These are phyloP conservation scores for Ballota nigra DNA, from an alignment of 257 asterid genomes.

Conservation along the genomic window DNA sequence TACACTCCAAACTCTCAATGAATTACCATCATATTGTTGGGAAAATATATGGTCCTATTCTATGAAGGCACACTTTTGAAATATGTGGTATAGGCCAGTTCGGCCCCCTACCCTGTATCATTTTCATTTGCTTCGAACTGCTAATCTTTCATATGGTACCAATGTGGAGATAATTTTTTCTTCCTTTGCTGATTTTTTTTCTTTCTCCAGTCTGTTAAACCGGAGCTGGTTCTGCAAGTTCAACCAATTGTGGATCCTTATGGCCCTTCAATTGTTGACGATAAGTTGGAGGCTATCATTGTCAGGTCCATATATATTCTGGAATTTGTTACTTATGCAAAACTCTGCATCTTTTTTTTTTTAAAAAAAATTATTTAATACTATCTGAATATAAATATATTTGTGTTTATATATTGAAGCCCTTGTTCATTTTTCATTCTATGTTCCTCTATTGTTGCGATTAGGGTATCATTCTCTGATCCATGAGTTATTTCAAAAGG, in stretches of 20 bases:
- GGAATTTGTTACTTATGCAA: not conserved
- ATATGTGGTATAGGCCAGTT: not conserved
- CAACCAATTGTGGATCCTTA: slow-evolving; percentile 85
- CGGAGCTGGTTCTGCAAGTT: slow-evolving; percentile 70
- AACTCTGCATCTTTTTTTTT: not conserved
- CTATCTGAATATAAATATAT: not conserved
- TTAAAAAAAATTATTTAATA: not conserved
- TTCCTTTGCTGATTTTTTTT: slow-evolving; percentile 12
- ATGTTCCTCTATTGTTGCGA: not conserved
- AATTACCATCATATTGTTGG: slow-evolving; percentile 8
- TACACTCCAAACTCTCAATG: not conserved
- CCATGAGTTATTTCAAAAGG: not conserved
- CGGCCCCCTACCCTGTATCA: not conserved
- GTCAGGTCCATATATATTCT: slow-evolving; percentile 56
- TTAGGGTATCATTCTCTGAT: not conserved
- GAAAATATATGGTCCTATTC: slow-evolving; percentile 24
- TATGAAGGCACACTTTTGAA: not conserved
- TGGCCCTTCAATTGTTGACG: slow-evolving; percentile 82
- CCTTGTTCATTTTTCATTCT: not conserved
- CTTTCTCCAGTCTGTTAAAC: slow-evolving; percentile 62
- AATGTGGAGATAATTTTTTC: slow-evolving; percentile 23
- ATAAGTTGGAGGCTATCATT: slow-evolving; percentile 84
- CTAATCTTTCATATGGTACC: not conserved
- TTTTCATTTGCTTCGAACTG: not conserved
- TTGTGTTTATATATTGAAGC: not conserved